phyloP scores from a whole-genome alignment of 306 rosid genomes.

The Potentilla sterilis region DNA sequence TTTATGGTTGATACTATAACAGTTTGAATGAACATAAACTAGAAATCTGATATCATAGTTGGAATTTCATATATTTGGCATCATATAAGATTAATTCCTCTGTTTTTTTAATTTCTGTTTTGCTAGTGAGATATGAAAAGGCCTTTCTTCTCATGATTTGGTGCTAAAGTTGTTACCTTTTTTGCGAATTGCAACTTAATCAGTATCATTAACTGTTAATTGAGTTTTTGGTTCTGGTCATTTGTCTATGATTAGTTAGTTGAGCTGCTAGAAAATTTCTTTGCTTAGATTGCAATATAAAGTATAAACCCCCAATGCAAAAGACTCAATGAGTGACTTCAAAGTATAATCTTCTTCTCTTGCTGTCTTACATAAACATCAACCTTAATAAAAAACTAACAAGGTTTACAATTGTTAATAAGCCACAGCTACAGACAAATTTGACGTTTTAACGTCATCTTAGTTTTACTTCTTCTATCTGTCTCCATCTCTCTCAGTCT shows the following conservation, averaged over 20 bases:
- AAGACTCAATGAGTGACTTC: conserved; percentile 55
- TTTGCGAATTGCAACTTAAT: not conserved
- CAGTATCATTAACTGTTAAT: not conserved
- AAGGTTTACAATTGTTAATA: conserved; percentile 34
- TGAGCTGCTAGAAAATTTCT: not conserved
- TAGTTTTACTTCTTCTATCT: not conserved
- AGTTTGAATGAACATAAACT: not conserved
- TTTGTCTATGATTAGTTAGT: not conserved
- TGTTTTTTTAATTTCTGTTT: not conserved
- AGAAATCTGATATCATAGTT: conserved; percentile 16
- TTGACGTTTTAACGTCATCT: conserved; percentile 50
- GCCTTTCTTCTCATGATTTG: not conserved
- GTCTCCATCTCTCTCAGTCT: conserved; percentile 10
- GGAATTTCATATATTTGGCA: conserved; percentile 10
- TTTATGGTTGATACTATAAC: not conserved
- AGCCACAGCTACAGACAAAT: conserved; percentile 38
- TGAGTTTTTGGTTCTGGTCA: not conserved
- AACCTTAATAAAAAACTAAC: not conserved
- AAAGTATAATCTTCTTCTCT: conserved; percentile 37
- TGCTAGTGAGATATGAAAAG: not conserved
- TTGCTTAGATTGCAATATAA: conserved; percentile 40
- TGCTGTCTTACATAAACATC: not conserved
- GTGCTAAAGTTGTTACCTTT: not conserved
- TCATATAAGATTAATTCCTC: conserved; percentile 9
- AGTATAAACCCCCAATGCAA: conserved; percentile 26